Percentiles rank a stretch among this genome's conserved stretches.
phyloP scores from a whole-genome alignment of 2,329 filamentous ascomycete genomes.

The Mycosphaerelloides madeirae region DNA sequence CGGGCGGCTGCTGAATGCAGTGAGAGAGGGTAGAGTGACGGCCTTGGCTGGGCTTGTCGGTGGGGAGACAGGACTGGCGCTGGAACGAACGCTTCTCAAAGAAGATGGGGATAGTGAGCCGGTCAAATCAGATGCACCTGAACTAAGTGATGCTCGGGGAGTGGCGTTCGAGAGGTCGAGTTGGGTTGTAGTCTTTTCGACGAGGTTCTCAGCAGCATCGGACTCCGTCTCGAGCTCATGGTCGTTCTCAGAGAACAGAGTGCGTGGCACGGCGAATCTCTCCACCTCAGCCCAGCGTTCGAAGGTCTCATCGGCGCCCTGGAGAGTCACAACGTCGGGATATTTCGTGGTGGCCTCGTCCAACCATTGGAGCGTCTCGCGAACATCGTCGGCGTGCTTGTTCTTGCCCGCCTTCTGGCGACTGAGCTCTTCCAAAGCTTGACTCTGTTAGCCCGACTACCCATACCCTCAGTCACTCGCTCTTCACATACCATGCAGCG shows the following conservation, averaged over 20 bases:
- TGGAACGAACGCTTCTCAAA: conserved; percentile 34
- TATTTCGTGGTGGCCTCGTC: conserved; percentile 46
- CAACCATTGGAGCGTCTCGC: conserved; percentile 48
- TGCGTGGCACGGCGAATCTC: conserved; percentile 44
- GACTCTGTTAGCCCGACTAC: conserved; percentile 8
- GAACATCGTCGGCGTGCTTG: conserved; percentile 42
- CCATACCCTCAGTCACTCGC: background rate
- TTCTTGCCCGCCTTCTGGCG: conserved; percentile 40
- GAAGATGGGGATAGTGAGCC: conserved; percentile 39
- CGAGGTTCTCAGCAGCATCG: conserved; percentile 30
- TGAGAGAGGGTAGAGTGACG: conserved; percentile 14
- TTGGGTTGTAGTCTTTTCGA: conserved; percentile 33
- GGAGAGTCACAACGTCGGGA: conserved; percentile 42
- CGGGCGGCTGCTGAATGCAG: conserved; percentile 6
- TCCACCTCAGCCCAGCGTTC: conserved; percentile 49
- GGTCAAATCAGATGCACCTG: conserved; percentile 38
- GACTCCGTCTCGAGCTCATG: conserved; percentile 36
- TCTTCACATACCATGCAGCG: conserved; percentile 44
- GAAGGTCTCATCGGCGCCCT: conserved; percentile 46
- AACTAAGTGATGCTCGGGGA: conserved; percentile 41
- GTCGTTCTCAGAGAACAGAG: conserved; percentile 47
- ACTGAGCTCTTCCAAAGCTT: conserved; percentile 45
- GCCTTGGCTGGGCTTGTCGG: conserved; percentile 31
- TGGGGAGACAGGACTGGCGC: conserved; percentile 30
- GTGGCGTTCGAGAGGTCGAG: conserved; percentile 28